These are phyloP conservation scores for Penicillium goetzii DNA, from an alignment of 495 filamentous ascomycete genomes.

Conservation along the genomic window DNA sequence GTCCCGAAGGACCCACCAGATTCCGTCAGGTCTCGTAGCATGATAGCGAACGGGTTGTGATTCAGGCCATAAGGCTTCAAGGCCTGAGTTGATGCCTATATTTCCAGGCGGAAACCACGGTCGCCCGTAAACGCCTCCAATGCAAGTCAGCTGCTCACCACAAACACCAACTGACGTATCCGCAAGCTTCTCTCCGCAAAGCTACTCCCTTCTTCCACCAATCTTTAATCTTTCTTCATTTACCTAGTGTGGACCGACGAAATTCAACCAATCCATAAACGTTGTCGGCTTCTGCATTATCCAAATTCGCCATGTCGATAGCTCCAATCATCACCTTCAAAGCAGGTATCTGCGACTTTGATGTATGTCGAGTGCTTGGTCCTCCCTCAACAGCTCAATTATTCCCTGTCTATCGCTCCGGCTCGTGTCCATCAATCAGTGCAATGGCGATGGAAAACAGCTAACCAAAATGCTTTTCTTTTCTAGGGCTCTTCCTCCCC, in stretches of 20 bases:
- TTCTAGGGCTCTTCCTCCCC: constrained; percentile 60
- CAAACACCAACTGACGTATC: constrained; percentile 48
- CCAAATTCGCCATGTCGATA: constrained; percentile 66
- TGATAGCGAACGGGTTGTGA: no score
- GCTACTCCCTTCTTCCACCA: constrained; percentile 10
- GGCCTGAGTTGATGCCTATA: background rate
- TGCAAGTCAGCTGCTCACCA: constrained; percentile 34
- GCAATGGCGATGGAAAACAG: background rate
- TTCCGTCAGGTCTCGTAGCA: no score
- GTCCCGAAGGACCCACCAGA: no score
- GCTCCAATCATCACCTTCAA: constrained; percentile 93
- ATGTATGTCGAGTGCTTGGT: constrained; percentile 60
- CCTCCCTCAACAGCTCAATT: constrained; percentile 10
- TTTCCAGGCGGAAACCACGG: constrained; percentile 29
- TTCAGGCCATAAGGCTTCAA: background rate
- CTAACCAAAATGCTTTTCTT: constrained; percentile 19
- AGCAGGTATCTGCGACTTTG: constrained; percentile 86
- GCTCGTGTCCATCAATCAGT: background rate
- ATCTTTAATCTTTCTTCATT: constrained; percentile 8
- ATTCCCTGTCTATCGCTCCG: constrained; percentile 11
- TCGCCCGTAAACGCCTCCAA: constrained; percentile 18
- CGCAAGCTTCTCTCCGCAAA: constrained; percentile 30
- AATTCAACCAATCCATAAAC: background rate
- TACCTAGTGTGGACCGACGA: constrained; percentile 17
- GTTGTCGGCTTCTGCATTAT: constrained; percentile 10